Conservation (phyloP, 108 stramenopile genomes). For the Chaetoceros tenuissimus region DNA sequence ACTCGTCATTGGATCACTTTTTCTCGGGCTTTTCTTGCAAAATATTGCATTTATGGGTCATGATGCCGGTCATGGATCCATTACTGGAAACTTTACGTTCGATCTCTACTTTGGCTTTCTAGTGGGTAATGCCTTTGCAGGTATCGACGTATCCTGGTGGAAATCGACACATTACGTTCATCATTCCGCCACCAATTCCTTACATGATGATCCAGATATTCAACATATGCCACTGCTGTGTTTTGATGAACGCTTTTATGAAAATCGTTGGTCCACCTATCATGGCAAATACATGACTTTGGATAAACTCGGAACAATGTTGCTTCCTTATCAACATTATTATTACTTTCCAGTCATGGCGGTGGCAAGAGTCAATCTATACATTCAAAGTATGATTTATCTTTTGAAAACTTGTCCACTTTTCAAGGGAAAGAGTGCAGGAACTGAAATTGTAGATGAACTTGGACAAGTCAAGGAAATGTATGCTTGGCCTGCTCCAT, state of each 20-base stretch:
- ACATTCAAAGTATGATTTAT: constrained; percentile 53
- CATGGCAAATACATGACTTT: constrained; percentile 53
- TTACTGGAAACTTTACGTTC: constrained; percentile 50
- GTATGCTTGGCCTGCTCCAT: not conserved
- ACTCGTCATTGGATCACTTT: constrained; percentile 11
- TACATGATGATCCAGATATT: constrained; percentile 91
- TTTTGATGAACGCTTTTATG: not conserved
- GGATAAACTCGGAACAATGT: constrained; percentile 50
- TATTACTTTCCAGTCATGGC: constrained; percentile 88
- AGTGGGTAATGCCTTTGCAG: constrained; percentile 45
- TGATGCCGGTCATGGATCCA: constrained; percentile 75
- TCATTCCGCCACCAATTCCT: constrained; percentile 79
- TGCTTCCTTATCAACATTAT: constrained; percentile 79
- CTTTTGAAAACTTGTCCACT: constrained; percentile 44
- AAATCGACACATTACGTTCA: constrained; percentile 89
- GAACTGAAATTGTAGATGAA: not conserved
- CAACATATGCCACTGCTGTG: constrained; percentile 83
- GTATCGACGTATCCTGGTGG: constrained; percentile 88
- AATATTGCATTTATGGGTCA: constrained; percentile 88
- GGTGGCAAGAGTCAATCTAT: constrained; percentile 78
- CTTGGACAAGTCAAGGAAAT: not conserved
- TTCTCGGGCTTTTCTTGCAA: constrained; percentile 80
- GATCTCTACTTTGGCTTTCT: constrained; percentile 44
- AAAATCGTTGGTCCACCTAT: constrained; percentile 51
- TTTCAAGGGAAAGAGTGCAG: constrained; percentile 32